These are phyloP conservation scores for Phytophthora pistaciae DNA, from an alignment of 352 stramenopile species.

Conservation along the genomic window DNA sequence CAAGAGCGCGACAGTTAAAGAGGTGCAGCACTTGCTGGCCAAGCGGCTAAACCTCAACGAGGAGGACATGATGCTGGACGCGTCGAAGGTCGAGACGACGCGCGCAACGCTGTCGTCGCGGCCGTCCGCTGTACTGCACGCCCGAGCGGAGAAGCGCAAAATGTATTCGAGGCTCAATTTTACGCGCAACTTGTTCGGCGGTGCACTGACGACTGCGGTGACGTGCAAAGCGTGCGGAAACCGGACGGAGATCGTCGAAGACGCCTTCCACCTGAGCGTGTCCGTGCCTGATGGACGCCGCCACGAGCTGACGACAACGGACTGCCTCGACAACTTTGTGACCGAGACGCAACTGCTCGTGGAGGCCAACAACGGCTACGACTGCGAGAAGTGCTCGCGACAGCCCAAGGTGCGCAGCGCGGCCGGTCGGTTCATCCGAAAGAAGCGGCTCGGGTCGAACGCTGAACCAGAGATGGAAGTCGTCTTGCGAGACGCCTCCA, in stretches of 20 bases:
- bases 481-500: slow-evolving; percentile 56
- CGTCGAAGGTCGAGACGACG: slow-evolving; percentile 30
- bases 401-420: slow-evolving; percentile 40
- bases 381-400: slow-evolving; percentile 72
- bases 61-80: slow-evolving; percentile 63
- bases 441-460: slow-evolving; percentile 35
- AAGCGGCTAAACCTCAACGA: slow-evolving; percentile 65
- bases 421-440: slow-evolving; percentile 36
- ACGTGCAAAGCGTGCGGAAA: slow-evolving; percentile 59
- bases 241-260: slow-evolving; percentile 59
- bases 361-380: slow-evolving; percentile 69
- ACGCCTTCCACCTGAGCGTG: slow-evolving; percentile 72
- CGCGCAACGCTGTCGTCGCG: slow-evolving; percentile 38
- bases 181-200: slow-evolving; percentile 65
- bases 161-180: slow-evolving; percentile 69
- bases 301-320: slow-evolving; percentile 34
- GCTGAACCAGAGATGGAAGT: slow-evolving; percentile 42
- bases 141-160: slow-evolving; percentile 36
- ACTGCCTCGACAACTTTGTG: slow-evolving; percentile 68
- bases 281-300: slow-evolving; percentile 45
- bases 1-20: slow-evolving; percentile 48
- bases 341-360: slow-evolving; percentile 57
- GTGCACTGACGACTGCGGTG: slow-evolving; percentile 60
- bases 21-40: slow-evolving; percentile 64
- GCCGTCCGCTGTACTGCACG: slow-evolving; percentile 37